Percentiles rank a stretch among this genome's conserved stretches.
These are phyloP conservation scores for Stentor coeruleus DNA, from an alignment of 73 alveolate genomes.

Conservation along the genomic window DNA sequence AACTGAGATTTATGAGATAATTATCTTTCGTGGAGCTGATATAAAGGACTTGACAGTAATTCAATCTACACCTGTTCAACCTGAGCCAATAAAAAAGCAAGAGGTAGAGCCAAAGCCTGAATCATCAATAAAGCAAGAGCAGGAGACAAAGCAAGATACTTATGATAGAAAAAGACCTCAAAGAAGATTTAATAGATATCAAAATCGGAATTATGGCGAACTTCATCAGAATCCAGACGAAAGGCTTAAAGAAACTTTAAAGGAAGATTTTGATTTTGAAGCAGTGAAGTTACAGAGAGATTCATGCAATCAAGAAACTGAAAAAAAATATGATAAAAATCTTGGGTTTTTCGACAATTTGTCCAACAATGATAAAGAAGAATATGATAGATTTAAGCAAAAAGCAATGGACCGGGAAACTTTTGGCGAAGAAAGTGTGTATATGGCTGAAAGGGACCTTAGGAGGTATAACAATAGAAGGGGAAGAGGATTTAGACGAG, in stretches of 20 bases:
- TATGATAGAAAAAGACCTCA: not conserved
- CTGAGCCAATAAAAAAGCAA: slow-evolving; percentile 3
- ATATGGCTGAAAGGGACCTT: not conserved
- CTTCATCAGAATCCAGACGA: not conserved
- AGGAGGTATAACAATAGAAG: not conserved
- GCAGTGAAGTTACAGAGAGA: not conserved
- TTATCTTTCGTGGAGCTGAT: slow-evolving; percentile 24
- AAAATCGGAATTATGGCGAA: slow-evolving; percentile 6
- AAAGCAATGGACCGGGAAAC: slow-evolving; percentile 7
- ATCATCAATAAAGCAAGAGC: not conserved
- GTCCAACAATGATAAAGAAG: not conserved
- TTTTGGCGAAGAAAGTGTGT: slow-evolving; percentile 2
- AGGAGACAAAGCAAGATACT: not conserved
- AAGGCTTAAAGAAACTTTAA: not conserved
- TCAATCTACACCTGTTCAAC: not conserved
- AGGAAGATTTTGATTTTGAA: slow-evolving; percentile 12
- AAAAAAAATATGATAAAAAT: not conserved
- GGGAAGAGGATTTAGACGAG: not conserved
- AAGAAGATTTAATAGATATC: not conserved
- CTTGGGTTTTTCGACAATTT: not conserved
- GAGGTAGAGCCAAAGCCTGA: not conserved
- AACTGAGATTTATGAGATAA: not conserved
- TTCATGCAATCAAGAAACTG: not conserved
- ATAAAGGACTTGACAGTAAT: slow-evolving; percentile 12
- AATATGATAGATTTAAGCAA: not conserved